Evolutionary conservation across 257 asterid species (phyloP), one percentile per base, ranked within the genome.

Genomic region (Fraxinus excelsior): DNA sequence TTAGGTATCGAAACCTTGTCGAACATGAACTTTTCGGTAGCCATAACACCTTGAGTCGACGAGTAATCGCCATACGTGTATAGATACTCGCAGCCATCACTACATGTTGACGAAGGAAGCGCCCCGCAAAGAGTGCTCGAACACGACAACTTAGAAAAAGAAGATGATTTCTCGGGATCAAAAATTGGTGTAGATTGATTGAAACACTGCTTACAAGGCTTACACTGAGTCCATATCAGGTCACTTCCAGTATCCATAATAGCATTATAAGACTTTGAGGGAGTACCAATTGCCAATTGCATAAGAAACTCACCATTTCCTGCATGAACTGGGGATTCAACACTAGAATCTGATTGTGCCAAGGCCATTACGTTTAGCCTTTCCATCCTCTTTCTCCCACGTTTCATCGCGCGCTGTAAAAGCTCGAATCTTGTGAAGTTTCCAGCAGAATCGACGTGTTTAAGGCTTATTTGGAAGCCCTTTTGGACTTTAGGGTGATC

Each of bases 11-110:
- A 74, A 11, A 75, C 90, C 1, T 87, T 42, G 16, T 83, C 93
- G 29, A 94, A 89, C 2, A 86, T 83, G 73, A 94, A 91, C 2
- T 89, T 88, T 23, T 94, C 98, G 2, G 82, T 80, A 0, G 90
- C 96, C 90, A 92, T 73, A 7, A 85, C 37, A 0, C 98, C 98
- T 49, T 91, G 92, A 0, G 97, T 82, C 5, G 97, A 87, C 1
- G 97, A 94, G 44, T 91, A 86, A 73, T 92, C 98, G 0, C 97
- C 98, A n/a, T 94, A 94, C 13, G 89, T 73, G 80, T 94, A 94
- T 62, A 80, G 31, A 70, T 92, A 92, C 66, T 86, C 90, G 78
- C 98, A 92, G 19, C 73, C 85, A 2, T 25, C 38, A 2, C 77
- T 76, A 70, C 98, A 93, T 0, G 87, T 73, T 1, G 94, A 82